Conservation (phyloP, 2,329 filamentous ascomycete genomes). For the Claviceps sp. region DNA sequence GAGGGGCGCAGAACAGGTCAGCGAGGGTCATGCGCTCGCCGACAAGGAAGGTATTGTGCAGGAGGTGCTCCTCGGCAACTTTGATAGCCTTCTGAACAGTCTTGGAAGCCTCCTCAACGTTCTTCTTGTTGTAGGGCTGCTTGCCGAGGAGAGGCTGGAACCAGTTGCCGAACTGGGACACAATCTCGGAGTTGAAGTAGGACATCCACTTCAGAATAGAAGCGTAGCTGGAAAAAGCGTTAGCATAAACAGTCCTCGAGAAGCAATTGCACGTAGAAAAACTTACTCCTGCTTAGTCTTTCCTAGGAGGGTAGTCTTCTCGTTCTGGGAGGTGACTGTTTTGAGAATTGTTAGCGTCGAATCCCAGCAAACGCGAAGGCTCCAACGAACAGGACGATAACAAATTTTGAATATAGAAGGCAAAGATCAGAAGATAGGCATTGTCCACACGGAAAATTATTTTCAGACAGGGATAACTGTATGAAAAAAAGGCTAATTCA, state of each 20-base stretch:
- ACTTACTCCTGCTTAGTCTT: conserved; percentile 98
- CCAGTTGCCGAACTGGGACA: conserved; percentile 62
- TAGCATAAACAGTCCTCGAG: neutral
- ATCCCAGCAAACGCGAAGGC: neutral
- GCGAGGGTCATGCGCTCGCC: conserved; percentile 95
- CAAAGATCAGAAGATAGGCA: conserved; percentile 66
- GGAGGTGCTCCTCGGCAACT: conserved; percentile 75
- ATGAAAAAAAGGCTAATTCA: conserved; percentile 61
- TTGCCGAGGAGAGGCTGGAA: conserved; percentile 74
- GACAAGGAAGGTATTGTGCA: conserved; percentile 90
- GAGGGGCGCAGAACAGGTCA: conserved; percentile 71
- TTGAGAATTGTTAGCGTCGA: conserved; percentile 18
- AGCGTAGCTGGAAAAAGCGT: conserved; percentile 51
- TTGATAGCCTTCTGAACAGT: conserved; percentile 51
- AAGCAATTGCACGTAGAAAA: neutral
- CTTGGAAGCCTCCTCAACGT: conserved; percentile 68
- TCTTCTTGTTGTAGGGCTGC: conserved; percentile 95
- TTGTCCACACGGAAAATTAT: conserved; percentile 63
- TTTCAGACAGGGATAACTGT: conserved; percentile 99
- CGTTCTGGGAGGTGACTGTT: conserved; percentile 94
- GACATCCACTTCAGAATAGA: conserved; percentile 98
- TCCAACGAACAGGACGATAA: too few relatives aligned
- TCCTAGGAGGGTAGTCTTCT: conserved; percentile 97
- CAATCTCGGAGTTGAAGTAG: conserved; percentile 81
- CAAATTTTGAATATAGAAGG: conserved; percentile 8